Evolutionary conservation across 768 basidiomycete genomes (phyloP), one percentile per base, ranked within the genome.

Genomic region (Termitomyces sp.): DNA sequence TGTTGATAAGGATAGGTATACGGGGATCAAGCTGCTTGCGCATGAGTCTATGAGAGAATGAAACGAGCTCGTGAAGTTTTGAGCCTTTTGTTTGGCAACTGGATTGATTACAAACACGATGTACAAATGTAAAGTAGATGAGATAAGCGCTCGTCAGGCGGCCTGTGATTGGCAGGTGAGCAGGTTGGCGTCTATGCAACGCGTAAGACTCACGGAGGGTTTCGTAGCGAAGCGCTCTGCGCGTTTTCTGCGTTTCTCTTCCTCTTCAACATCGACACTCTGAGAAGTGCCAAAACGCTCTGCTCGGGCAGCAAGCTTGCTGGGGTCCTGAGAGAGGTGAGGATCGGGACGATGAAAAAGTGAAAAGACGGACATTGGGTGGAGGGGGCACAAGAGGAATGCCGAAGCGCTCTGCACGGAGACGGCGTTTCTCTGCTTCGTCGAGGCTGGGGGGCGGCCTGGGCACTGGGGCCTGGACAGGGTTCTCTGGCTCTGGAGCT

Each of bases 21-120:
- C 96, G 89, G 49, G 89, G 88, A 71, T 98, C 96, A 55, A 97
- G 83, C 65, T 91, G 89, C 71, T 92, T 91, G 52, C 89, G 82
- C 90, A 92, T 92, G 35, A 5, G 43, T 46, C 45, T 48, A 11
- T 23, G 33, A 21, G 35, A 8, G 21, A 11, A 10, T 21, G n/a
- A 41, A 9, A 1, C 3, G 10, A 2, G 6, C 23, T 21, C 2
- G 33, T 2, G 33, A 40, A 56, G 28, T 56, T 56, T 56, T 54
- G 41, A 26, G 37, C 3, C 3, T 47, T 23, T 23, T 57, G 37
- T 57, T 57, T 57, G 50, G 56, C 50, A 57, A 57, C 17, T 8
- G 5, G 8, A 26, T 47, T 35, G 30, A 57, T 57, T 57, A 53
- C 56, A 57, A 53, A 53, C 45, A 57, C 44, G 37, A 38, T 12